phyloP scores from a whole-genome alignment of 208 protist species.

The Tritrichomonas foetus region DNA sequence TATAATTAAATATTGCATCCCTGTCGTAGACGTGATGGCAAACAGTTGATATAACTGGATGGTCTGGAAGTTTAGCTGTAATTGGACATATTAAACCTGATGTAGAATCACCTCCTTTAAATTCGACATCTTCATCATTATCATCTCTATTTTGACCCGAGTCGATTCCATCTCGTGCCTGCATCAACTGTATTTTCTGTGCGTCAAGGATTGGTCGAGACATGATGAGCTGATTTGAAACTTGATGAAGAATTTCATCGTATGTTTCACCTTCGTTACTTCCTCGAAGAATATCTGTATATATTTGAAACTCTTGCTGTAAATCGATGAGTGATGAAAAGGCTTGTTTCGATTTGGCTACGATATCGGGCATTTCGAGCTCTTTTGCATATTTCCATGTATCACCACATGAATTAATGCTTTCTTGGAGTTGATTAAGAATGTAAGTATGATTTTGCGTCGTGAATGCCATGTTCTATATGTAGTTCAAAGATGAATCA shows the following conservation, averaged over 20 bases:
- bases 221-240: neutral
- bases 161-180: neutral
- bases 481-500: too few relatives aligned
- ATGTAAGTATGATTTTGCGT: neutral
- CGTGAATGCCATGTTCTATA: too few relatives aligned
- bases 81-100: neutral
- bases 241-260: neutral
- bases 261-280: neutral
- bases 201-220: neutral
- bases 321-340: neutral
- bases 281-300: neutral
- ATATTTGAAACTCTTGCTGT: neutral
- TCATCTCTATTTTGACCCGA: neutral
- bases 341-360: neutral
- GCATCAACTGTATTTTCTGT: neutral
- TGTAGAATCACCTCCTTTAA: neutral
- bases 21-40: constrained; percentile 3
- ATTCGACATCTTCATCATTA: neutral
- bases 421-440: neutral
- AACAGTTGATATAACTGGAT: neutral
- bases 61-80: neutral
- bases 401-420: neutral
- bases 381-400: neutral
- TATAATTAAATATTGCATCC: neutral
- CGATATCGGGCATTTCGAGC: neutral